These are phyloP conservation scores for Aspergillus jensenii DNA, from an alignment of 2,329 filamentous ascomycete species.

Conservation along the genomic window DNA sequence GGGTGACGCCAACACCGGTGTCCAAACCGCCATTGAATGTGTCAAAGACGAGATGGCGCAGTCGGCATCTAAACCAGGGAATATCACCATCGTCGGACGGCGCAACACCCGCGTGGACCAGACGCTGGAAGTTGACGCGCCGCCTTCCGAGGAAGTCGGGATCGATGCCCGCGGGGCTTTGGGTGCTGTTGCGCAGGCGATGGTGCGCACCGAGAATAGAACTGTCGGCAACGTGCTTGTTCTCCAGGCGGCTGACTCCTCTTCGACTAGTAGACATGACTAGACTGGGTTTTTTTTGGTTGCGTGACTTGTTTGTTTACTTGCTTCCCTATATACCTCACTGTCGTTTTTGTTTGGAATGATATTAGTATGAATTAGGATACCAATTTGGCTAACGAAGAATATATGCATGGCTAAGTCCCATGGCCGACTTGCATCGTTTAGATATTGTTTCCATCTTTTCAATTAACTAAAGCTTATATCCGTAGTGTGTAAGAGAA, in stretches of 20 bases:
- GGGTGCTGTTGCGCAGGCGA: slow-evolving; percentile 35
- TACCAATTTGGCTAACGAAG: neutral
- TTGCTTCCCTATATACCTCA: neutral
- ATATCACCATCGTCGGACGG: slow-evolving; percentile 68
- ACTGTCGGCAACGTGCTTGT: slow-evolving; percentile 69
- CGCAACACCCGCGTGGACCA: slow-evolving; percentile 24
- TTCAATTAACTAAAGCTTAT: no score
- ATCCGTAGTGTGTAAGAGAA: neutral
- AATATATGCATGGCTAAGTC: neutral
- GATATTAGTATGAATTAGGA: neutral
- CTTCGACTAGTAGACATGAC: neutral
- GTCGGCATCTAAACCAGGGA: slow-evolving; percentile 65
- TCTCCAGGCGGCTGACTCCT: slow-evolving; percentile 56
- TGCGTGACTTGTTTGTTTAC: neutral
- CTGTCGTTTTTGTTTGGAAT: neutral
- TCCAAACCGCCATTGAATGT: slow-evolving; percentile 48
- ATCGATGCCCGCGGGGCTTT: slow-evolving; percentile 30
- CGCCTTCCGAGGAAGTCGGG: slow-evolving; percentile 39
- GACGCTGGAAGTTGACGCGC: slow-evolving; percentile 8
- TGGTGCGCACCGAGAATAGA: slow-evolving; percentile 57
- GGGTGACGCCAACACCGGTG: slow-evolving; percentile 42
- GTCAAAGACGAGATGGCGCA: slow-evolving; percentile 62
- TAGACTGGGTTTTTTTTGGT: neutral
- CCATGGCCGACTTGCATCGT: neutral
- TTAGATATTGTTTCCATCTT: no score